A percentile compares a stretch with the other conserved stretches of the same genome.
Conservation (phyloP, 169 alveolate genomes). For the Eimeria maxima region DNA sequence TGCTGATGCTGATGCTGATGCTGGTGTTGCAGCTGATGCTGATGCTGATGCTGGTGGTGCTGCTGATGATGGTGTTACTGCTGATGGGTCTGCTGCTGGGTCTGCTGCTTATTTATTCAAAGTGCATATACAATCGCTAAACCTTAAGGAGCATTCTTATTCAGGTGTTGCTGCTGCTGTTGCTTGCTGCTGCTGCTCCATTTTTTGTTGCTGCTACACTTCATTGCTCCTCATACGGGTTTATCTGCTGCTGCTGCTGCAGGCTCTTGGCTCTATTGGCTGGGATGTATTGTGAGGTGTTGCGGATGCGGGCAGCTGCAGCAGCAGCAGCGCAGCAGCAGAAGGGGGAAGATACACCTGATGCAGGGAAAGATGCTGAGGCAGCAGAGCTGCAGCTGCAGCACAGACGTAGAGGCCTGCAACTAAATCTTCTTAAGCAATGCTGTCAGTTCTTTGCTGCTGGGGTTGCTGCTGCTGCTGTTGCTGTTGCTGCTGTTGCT, state of each 20-base stretch:
- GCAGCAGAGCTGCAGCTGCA: constrained; percentile 62
- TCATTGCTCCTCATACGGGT: not conserved
- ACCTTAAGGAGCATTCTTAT: not conserved
- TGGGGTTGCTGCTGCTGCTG: not conserved
- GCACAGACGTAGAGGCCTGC: not conserved
- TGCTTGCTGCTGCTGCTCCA: constrained; percentile 11
- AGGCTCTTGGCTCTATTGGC: constrained; percentile 22
- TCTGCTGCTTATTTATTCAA: not conserved
- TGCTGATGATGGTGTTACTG: not conserved
- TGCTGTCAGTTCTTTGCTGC: constrained; percentile 8
- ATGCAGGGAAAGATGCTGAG: not conserved
- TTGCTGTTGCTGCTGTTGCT: not conserved
- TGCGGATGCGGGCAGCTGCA: constrained; percentile 25
- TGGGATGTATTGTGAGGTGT: constrained; percentile 6
- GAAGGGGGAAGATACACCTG: not conserved
- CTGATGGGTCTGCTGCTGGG: not conserved
- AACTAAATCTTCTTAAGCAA: constrained; percentile 33
- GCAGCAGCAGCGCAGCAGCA: constrained; percentile 37
- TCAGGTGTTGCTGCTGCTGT: not conserved
- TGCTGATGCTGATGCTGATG: not conserved
- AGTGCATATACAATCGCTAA: too few relatives aligned
- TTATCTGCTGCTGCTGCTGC: not conserved
- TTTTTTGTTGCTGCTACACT: not conserved
- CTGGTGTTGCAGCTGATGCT: not conserved
- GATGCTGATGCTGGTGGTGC: not conserved